phyloP scores from a whole-genome alignment of 2,329 filamentous ascomycete genomes.

The Gliomastix tumulicola region DNA sequence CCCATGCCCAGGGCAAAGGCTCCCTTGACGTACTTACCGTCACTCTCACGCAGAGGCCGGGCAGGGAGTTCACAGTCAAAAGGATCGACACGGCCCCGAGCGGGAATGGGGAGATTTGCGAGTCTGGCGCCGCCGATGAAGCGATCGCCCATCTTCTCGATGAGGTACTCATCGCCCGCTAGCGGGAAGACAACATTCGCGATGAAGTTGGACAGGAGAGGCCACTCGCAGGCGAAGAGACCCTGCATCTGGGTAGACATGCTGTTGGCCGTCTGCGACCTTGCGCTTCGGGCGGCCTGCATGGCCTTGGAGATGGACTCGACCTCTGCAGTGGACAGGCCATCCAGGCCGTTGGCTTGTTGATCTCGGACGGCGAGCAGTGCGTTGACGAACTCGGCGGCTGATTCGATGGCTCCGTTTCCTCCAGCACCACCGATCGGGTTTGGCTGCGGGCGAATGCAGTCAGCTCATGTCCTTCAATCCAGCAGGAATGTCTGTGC shows the following conservation, averaged over 20 bases:
- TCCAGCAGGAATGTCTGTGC: too few relatives aligned
- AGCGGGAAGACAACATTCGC: background rate
- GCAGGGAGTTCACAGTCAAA: background rate
- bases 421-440: conserved; percentile 15
- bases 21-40: too few relatives aligned
- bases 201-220: background rate
- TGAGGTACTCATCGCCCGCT: background rate
- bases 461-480: too few relatives aligned
- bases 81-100: background rate
- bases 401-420: conserved; percentile 15
- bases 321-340: background rate
- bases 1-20: too few relatives aligned
- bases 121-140: background rate
- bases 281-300: conserved; percentile 10
- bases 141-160: too few relatives aligned
- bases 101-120: background rate
- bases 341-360: background rate
- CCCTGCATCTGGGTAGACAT: too few relatives aligned
- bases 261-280: too few relatives aligned
- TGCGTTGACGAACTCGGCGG: conserved; percentile 11
- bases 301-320: conserved; percentile 8
- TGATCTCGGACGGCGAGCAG: background rate
- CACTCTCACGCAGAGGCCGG: background rate
- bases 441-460: conserved; percentile 13
- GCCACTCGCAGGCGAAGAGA: background rate